Conservation (phyloP, 1,284 basidiomycete species). For the Cryptococcus jaspeensis region DNA sequence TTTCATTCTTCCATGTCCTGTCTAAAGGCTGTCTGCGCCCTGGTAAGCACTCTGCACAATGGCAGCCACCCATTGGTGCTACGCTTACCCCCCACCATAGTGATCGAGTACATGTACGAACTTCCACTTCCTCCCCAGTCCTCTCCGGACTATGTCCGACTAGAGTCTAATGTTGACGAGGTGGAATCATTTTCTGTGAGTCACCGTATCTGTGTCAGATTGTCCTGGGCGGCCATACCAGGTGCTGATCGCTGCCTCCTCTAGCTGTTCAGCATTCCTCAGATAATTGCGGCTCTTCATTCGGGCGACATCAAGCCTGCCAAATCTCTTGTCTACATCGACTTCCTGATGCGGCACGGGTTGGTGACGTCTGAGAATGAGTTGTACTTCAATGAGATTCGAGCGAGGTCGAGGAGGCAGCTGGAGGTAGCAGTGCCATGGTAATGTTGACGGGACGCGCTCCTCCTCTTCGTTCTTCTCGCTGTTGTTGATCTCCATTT, state of each 20-base stretch:
- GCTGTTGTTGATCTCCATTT: too few species aligned
- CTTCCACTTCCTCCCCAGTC: slow-evolving; percentile 62
- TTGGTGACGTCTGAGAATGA: slow-evolving; percentile 57
- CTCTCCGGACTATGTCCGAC: slow-evolving; percentile 55
- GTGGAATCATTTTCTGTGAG: slow-evolving; percentile 68
- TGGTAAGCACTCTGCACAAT: too few species aligned
- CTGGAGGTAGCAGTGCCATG: slow-evolving; percentile 40
- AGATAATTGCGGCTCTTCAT: slow-evolving; percentile 53
- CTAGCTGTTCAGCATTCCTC: slow-evolving; percentile 40
- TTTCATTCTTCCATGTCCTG: slow-evolving; percentile 61
- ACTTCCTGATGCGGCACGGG: slow-evolving; percentile 59
- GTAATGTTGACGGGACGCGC: too few species aligned
- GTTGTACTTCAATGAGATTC: slow-evolving; percentile 45
- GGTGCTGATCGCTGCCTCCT: neutral
- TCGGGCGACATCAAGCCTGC: slow-evolving; percentile 58
- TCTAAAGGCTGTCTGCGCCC: slow-evolving; percentile 76
- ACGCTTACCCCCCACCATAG: neutral
- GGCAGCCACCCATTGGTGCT: neutral
- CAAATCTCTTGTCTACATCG: slow-evolving; percentile 58
- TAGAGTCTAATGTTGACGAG: slow-evolving; percentile 82
- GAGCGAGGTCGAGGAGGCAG: slow-evolving; percentile 38
- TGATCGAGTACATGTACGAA: slow-evolving; percentile 67
- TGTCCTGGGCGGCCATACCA: neutral
- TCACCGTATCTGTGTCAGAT: too few species aligned
- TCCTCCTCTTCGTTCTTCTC: too few species aligned